These are phyloP conservation scores for Sonneratia alba DNA, from an alignment of 345 rosid species.

Conservation along the genomic window DNA sequence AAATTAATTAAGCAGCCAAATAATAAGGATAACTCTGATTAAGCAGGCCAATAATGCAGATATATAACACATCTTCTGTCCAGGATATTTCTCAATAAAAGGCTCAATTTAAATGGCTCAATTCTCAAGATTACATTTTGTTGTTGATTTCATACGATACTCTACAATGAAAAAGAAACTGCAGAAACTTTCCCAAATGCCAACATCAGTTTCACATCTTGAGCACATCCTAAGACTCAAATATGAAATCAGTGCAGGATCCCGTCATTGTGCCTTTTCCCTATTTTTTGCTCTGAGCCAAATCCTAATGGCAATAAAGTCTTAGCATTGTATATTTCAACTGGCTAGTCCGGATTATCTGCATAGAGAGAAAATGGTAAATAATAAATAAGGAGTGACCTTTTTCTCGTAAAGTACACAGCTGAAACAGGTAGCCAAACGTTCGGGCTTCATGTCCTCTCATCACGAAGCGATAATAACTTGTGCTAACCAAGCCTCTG, in stretches of 20 bases:
- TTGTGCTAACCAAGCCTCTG: conserved; percentile 91
- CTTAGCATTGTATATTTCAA: not conserved
- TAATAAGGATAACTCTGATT: not conserved
- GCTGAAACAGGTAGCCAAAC: conserved; percentile 96
- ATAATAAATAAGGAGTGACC: conserved; percentile 23
- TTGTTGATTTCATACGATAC: not conserved
- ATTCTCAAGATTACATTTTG: not conserved
- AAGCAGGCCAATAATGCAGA: not conserved
- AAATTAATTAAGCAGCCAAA: not conserved
- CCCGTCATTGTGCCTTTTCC: not conserved
- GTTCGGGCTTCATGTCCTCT: conserved; percentile 99
- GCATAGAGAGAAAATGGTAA: not conserved
- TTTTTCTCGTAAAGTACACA: conserved; percentile 79
- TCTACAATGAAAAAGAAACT: not conserved
- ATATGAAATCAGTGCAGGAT: not conserved
- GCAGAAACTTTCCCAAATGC: not conserved
- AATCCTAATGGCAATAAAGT: not conserved
- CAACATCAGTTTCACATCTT: not conserved
- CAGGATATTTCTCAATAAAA: not conserved
- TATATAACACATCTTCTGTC: not conserved
- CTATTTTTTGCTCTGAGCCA: not conserved
- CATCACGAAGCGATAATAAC: conserved; percentile 83
- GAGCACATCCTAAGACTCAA: not conserved
- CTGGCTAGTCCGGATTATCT: not conserved
- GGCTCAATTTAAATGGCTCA: not conserved